phyloP scores from a whole-genome alignment of 352 stramenopile species.

The Blastocystis sp. region DNA sequence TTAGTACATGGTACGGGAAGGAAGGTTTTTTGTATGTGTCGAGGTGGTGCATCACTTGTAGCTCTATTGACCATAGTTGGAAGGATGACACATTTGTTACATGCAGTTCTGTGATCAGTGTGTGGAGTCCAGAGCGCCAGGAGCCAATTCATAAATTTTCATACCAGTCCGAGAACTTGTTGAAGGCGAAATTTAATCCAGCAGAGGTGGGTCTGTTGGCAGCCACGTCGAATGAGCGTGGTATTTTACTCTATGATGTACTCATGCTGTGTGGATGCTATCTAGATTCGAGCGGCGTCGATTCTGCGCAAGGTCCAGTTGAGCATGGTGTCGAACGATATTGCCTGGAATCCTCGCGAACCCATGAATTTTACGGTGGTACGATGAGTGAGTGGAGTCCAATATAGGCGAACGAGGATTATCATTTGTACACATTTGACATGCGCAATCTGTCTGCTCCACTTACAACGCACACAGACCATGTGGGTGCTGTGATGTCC shows the following conservation, averaged over 20 bases:
- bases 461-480: constrained; percentile 90
- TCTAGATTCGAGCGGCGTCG: constrained; percentile 70
- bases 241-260: constrained; percentile 83
- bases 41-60: constrained; percentile 8
- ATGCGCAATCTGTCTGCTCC: constrained; percentile 88
- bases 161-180: constrained; percentile 90
- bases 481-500: constrained; percentile 93
- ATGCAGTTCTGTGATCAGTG: constrained; percentile 80
- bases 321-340: constrained; percentile 87
- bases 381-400: constrained; percentile 63
- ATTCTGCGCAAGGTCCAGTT: constrained; percentile 91
- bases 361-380: constrained; percentile 94
- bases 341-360: constrained; percentile 98
- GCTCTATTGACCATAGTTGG: constrained; percentile 93
- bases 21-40: constrained; percentile 73
- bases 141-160: constrained; percentile 82
- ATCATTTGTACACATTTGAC: constrained; percentile 98
- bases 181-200: constrained; percentile 87
- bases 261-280: background rate
- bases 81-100: constrained; percentile 81
- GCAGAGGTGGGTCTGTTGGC: constrained; percentile 86
- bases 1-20: constrained; percentile 75
- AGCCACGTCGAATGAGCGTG: constrained; percentile 83
- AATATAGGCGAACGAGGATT: constrained; percentile 87
- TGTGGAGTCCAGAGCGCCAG: constrained; percentile 87